Percentiles rank a stretch among this genome's conserved stretches.
These are phyloP conservation scores for Brasenia schreberi DNA, from an alignment of 164 flowering plant species.

Conservation along the genomic window DNA sequence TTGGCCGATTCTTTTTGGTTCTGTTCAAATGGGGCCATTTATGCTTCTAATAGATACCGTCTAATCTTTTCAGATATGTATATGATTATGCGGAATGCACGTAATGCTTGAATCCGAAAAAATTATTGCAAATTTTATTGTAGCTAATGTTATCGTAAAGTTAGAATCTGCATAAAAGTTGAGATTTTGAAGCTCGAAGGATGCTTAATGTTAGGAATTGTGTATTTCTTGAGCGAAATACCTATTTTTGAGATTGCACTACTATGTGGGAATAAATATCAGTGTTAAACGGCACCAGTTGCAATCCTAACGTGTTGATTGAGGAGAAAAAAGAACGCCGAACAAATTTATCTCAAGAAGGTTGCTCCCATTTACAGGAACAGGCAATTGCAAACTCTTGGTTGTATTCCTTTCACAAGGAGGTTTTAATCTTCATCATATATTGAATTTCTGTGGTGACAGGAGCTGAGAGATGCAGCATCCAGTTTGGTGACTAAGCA, in stretches of 20 bases:
- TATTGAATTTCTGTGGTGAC: conserved; percentile 2
- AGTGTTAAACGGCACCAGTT: not conserved
- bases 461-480: conserved; percentile 67
- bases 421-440: not conserved
- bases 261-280: no score
- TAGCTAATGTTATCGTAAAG: no score
- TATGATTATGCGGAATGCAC: not conserved
- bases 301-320: not conserved
- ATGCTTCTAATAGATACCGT: no score
- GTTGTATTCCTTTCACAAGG: not conserved
- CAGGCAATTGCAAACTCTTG: not conserved
- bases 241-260: no score
- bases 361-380: not conserved
- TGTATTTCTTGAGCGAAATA: no score
- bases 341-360: no score
- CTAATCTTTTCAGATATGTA: not conserved
- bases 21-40: no score
- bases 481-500: conserved; percentile 51
- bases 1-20: no score
- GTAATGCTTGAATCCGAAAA: not conserved
- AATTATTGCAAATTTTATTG: not conserved
- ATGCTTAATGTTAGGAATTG: no score
- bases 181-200: no score
- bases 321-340: not conserved
- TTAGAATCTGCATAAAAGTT: no score